Conservation (phyloP, 305 asterid genomes). For the Fraxinus baroniana region DNA sequence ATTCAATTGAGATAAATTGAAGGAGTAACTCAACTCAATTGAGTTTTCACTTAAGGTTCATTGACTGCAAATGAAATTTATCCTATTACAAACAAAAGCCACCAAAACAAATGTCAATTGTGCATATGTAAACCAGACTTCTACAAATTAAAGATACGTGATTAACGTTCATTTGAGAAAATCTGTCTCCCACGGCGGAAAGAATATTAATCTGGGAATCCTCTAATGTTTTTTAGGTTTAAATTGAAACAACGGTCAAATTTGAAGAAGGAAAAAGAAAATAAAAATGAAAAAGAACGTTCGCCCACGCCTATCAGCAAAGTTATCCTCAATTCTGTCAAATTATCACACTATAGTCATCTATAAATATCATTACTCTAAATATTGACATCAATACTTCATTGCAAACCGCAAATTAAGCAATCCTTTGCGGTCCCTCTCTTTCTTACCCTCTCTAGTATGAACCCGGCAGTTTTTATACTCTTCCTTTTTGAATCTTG, state of each 20-base stretch:
- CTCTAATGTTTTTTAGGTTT: background rate
- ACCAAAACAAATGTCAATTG: background rate
- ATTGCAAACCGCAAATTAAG: constrained; percentile 42
- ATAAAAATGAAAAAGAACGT: background rate
- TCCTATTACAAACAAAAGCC: background rate
- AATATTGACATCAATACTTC: background rate
- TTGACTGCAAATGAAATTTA: background rate
- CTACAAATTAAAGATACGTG: background rate
- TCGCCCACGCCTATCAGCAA: background rate
- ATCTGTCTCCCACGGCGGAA: background rate
- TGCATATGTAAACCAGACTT: background rate
- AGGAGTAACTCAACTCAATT: background rate
- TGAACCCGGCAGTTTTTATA: constrained; percentile 30
- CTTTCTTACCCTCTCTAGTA: constrained; percentile 25
- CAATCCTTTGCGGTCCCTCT: constrained; percentile 39
- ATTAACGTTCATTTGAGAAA: background rate
- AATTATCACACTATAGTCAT: background rate
- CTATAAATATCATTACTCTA: background rate
- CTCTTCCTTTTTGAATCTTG: constrained; percentile 30
- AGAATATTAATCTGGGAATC: background rate
- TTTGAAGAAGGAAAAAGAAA: background rate
- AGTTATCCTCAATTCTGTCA: background rate
- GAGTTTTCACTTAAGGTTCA: background rate
- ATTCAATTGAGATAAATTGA: background rate
- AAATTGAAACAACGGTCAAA: background rate